Evolutionary conservation across 2,329 filamentous ascomycete genomes (phyloP).

Genomic region (Malbranchea cinnamomea): DNA sequence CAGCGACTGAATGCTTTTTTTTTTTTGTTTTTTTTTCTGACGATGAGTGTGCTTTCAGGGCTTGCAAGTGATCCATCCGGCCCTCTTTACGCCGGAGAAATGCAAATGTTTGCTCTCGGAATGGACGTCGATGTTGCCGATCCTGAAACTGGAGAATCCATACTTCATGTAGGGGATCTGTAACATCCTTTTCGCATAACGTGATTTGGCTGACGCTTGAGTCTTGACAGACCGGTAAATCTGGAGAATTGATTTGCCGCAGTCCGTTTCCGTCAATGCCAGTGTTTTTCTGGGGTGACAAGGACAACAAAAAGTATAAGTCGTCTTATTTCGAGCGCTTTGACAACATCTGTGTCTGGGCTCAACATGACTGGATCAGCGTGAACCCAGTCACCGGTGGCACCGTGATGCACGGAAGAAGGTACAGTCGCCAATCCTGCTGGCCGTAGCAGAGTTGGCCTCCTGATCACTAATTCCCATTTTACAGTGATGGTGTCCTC

Average conservation of each 20-base stretch:
- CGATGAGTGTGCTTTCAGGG: no score
- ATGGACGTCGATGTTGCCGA: slow-evolving; percentile 34
- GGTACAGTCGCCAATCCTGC: slow-evolving; percentile 9
- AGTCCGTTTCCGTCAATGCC: slow-evolving; percentile 34
- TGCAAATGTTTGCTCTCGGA: slow-evolving; percentile 31
- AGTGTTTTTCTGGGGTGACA: slow-evolving; percentile 31
- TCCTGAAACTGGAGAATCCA: slow-evolving; percentile 21
- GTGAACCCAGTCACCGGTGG: slow-evolving; percentile 28
- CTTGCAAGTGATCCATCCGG: slow-evolving; percentile 29
- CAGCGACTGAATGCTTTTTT: not conserved
- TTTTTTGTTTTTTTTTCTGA: not conserved
- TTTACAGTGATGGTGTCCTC: slow-evolving; percentile 28
- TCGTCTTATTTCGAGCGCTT: slow-evolving; percentile 33
- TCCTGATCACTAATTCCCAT: not conserved
- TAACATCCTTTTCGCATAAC: not conserved
- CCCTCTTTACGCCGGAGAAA: slow-evolving; percentile 30
- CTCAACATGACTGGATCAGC: slow-evolving; percentile 34
- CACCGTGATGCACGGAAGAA: slow-evolving; percentile 29
- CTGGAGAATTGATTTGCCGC: slow-evolving; percentile 33
- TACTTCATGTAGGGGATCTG: slow-evolving; percentile 14
- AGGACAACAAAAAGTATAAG: slow-evolving; percentile 26
- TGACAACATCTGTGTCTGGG: slow-evolving; percentile 25
- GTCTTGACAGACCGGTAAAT: slow-evolving; percentile 16
- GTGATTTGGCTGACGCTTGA: no score
- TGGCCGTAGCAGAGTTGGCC: not conserved